Base-by-base conservation (phyloP, 768 basidiomycete genomes). In the Leccinellum albellum region DNA sequence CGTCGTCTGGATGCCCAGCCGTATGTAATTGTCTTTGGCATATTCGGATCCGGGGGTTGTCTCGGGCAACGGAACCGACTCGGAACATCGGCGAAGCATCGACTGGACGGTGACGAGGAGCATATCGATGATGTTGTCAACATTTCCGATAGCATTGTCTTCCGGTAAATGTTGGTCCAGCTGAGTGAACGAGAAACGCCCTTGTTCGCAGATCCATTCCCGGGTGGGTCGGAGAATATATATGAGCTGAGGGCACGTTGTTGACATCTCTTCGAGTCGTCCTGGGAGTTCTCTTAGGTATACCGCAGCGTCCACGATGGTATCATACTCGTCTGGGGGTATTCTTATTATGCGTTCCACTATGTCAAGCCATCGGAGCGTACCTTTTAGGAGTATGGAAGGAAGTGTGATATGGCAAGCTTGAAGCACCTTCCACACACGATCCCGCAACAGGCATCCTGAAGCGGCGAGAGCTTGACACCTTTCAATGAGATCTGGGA, bases 61-160 rank as follows among this genome's bases (percentile, higher is more conserved):
- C 21, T 58, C 51, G 3, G 59, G 35, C 14, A 17, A 50, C 0
- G 42, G 35, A 20, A 44, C 17, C 28, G 55, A n/a, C 40, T 70
- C 68, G 3, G 77, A 67, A 59, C 76, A 77, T 53, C 65, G 72
- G 10, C 75, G 66, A 14, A 85, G 73, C 63, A 91, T 64, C 21
- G 78, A 73, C 64, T 95, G 93, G 21, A 87, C 79, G 31, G 77
- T 78, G 29, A 90, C 70, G 21, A 96, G 79, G 48, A 93, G 73
- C 1, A 76, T 67, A 61, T 88, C 82, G 62, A 94, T 81, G 54
- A 89, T 65, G 3, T 61, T 31, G 52, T 82, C 78, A 1, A 74
- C 65, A 50, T 65, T 51, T 40, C 20, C 62, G 23, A 60, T 24
- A 7, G 48, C 6, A 17, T 54, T 4, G 3, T 13, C 57, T 17